Percentiles rank a stretch among this genome's conserved stretches.
phyloP scores from a whole-genome alignment of 331 rosid genomes.

The Dryas integrifolia region DNA sequence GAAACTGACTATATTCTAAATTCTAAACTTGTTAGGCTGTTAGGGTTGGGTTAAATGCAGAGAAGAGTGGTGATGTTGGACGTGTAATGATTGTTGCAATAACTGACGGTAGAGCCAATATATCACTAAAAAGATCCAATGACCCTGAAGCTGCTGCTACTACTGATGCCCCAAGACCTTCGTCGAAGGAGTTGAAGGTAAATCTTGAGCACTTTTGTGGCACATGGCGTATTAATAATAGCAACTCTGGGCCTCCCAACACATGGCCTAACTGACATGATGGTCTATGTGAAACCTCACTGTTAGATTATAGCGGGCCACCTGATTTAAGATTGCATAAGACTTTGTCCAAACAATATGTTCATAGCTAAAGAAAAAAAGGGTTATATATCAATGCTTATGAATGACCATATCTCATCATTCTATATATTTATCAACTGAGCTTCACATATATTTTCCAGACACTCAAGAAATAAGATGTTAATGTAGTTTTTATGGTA shows the following conservation, averaged over 20 bases:
- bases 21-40: constrained; percentile 63
- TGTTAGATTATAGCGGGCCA: not conserved
- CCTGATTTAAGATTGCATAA: not conserved
- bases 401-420: not conserved
- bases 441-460: not conserved
- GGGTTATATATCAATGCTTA: not conserved
- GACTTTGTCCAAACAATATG: not conserved
- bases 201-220: constrained; percentile 5
- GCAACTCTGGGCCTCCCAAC: constrained; percentile 6
- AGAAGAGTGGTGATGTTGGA: constrained; percentile 96
- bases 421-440: not conserved
- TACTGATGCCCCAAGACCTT: constrained; percentile 74
- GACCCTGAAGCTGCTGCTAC: constrained; percentile 79
- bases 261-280: constrained; percentile 4
- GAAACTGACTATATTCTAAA: constrained; percentile 23
- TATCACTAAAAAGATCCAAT: constrained; percentile 82
- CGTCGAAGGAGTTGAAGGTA: constrained; percentile 88
- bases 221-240: not conserved
- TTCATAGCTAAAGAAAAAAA: not conserved
- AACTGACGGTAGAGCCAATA: constrained; percentile 96
- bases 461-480: not conserved
- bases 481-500: not conserved
- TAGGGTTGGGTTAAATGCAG: constrained; percentile 96
- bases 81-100: constrained; percentile 94
- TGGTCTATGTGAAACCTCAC: not conserved